phyloP scores from a whole-genome alignment of 106 monocot genomes.

The Acorus calamus region DNA sequence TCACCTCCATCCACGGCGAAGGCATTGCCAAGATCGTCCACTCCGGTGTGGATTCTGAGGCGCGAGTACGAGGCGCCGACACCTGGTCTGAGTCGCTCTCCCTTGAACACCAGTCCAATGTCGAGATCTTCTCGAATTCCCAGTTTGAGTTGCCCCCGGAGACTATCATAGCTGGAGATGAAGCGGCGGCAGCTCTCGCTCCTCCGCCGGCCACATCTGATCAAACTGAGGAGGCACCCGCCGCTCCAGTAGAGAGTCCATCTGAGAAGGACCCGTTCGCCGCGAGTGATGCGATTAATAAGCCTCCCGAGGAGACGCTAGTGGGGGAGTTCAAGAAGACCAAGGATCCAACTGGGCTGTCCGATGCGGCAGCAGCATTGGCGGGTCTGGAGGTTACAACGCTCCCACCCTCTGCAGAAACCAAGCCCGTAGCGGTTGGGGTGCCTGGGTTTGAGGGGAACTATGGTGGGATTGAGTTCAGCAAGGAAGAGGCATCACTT shows the following conservation, averaged over 20 bases:
- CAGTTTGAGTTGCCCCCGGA: slow-evolving; percentile 75
- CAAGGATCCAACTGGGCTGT: slow-evolving; percentile 23
- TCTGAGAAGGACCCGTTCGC: slow-evolving; percentile 95
- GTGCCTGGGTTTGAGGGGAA: slow-evolving; percentile 98
- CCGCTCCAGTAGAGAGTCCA: slow-evolving; percentile 14
- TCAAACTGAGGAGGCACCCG: slow-evolving; percentile 18
- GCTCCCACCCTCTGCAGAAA: slow-evolving; percentile 69
- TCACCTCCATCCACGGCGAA: slow-evolving; percentile 81
- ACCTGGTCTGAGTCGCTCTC: slow-evolving; percentile 58
- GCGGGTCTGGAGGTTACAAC: slow-evolving; percentile 72
- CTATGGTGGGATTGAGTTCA: slow-evolving; percentile 89
- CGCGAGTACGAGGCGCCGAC: slow-evolving; percentile 66
- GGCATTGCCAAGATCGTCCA: slow-evolving; percentile 84
- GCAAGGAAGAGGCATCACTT: slow-evolving; percentile 75
- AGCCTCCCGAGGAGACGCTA: slow-evolving; percentile 64
- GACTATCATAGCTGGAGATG: slow-evolving; percentile 81
- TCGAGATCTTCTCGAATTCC: slow-evolving; percentile 37
- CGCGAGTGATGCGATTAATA: slow-evolving; percentile 78
- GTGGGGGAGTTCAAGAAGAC: slow-evolving; percentile 85
- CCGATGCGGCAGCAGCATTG: slow-evolving; percentile 54
- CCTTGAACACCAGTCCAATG: slow-evolving; percentile 35
- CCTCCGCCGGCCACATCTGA: slow-evolving; percentile 15
- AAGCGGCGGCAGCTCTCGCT: slow-evolving; percentile 48
- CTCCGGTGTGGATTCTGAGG: slow-evolving; percentile 70
- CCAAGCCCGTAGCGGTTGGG: slow-evolving; percentile 72